Base-by-base conservation (phyloP, 75 land plant genomes). In the Picea sitchensis region DNA sequence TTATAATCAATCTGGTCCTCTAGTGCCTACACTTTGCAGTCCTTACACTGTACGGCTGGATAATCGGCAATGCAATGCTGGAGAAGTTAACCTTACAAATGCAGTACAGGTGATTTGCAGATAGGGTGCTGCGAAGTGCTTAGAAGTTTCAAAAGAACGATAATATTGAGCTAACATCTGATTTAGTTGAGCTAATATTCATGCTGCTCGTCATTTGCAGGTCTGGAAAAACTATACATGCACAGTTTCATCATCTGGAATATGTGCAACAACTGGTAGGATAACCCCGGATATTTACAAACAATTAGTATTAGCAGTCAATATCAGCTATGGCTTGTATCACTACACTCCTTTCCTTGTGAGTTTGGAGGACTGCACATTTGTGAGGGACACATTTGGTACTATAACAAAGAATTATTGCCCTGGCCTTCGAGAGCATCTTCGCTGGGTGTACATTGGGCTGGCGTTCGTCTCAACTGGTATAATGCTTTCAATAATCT, bases 1-100 rank as follows among this genome's bases (percentile, higher is more conserved):
- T 61, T 94, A 83, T 75, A 91, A 93, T 77, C 98, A 93, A 69
- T 86, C 95, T 18, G 95, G 95, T 13, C 93, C 95, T 0, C 21
- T 54, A 64, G 74, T 91, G 76, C 94, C 95, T 7, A 7, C 77
- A 4, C 92, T 91, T 20, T 93, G 95, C 78, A 86, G 82, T 58
- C 94, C 90, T 23, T 93, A 68, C 41, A 78, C 77, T 12, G 64
- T 82, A 13, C 81, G 88, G 75, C 63, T 82, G 78, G 58, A 80
- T 64, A 86, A 84, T 62, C 84, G 85, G 20, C 15, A 17, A 3
- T 91, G 94, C 64, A 61, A 73, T 1, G 56, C 65, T 61, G 94
- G 85, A 32, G 84, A 86, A 64, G 79, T 92, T 1, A 76, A 74
- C 57, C 77, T 89, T 14, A 21, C 21, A 34, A 80, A 85, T 75